Conservation (phyloP, 2,329 filamentous ascomycete genomes). For the Phaeophleospora eucalypticola region DNA sequence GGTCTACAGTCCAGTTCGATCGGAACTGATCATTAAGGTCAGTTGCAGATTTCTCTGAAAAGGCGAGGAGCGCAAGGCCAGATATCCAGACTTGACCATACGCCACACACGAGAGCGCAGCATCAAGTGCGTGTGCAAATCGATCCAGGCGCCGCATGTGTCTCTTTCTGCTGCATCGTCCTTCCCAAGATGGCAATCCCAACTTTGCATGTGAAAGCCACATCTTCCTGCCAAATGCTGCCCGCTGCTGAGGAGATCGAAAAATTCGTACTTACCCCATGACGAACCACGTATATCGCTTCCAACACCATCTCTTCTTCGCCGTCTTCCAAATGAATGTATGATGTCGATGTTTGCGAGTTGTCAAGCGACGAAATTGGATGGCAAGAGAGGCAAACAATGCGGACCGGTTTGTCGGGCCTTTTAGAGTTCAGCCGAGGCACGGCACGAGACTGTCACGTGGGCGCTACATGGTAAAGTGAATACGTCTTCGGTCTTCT, state of each 20-base stretch:
- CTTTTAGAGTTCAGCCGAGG: conserved; percentile 3
- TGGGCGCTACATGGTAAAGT: not conserved
- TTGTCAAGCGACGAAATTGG: not conserved
- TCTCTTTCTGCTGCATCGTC: not conserved
- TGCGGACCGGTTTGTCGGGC: not conserved
- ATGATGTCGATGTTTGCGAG: not conserved
- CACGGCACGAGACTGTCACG: not conserved
- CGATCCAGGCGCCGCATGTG: too few relatives aligned
- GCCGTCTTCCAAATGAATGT: not conserved
- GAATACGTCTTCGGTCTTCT: too few relatives aligned
- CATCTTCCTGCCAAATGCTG: not conserved
- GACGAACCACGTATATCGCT: conserved; percentile 47
- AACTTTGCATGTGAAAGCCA: conserved; percentile 7
- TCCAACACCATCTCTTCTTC: conserved; percentile 38
- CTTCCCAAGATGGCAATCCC: conserved; percentile 7
- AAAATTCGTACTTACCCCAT: conserved; percentile 43
- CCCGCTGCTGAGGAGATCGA: not conserved
- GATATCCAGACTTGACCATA: too few relatives aligned
- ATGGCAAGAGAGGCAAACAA: not conserved
- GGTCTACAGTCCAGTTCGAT: conserved; percentile 82
- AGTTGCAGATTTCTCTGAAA: not conserved
- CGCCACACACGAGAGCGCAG: too few relatives aligned
- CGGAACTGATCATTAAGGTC: conserved; percentile 62
- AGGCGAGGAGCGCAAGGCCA: too few relatives aligned
- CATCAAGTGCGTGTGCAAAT: too few relatives aligned